Percentiles rank a stretch among this genome's conserved stretches.
Evolutionary conservation across 2,329 filamentous ascomycete genomes (phyloP).

Genomic region (Fusarium sp.): DNA sequence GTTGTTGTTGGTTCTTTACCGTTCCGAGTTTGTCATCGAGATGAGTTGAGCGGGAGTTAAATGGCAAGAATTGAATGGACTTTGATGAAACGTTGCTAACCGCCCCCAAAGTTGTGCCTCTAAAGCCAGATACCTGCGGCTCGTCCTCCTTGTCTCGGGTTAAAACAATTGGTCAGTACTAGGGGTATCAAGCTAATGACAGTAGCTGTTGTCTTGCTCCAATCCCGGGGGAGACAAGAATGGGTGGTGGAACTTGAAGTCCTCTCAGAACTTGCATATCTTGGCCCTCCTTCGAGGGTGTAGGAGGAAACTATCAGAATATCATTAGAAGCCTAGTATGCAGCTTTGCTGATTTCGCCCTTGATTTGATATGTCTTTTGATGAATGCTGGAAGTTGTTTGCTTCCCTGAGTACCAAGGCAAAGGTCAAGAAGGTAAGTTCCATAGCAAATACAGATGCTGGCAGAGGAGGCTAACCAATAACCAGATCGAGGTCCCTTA

Average conservation of each 20-base stretch:
- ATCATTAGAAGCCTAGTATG: background rate
- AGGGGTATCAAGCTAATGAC: slow-evolving; percentile 3
- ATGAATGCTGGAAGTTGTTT: background rate
- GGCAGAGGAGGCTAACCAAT: background rate
- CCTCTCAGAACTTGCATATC: slow-evolving; percentile 3
- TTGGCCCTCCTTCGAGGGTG: background rate
- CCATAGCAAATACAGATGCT: background rate
- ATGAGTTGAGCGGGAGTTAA: slow-evolving; percentile 18
- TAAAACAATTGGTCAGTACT: slow-evolving; percentile 12
- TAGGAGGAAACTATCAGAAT: slow-evolving; percentile 13
- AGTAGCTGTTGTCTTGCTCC: slow-evolving; percentile 4
- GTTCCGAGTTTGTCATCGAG: slow-evolving; percentile 7
- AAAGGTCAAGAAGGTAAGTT: background rate
- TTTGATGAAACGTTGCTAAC: slow-evolving; percentile 26
- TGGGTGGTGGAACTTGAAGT: slow-evolving; percentile 1
- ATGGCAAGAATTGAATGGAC: slow-evolving; percentile 11
- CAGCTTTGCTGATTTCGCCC: slow-evolving; percentile 1
- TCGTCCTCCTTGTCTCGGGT: slow-evolving; percentile 35
- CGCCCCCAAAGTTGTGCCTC: background rate
- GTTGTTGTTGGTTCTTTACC: background rate
- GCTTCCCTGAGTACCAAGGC: background rate
- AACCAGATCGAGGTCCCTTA: slow-evolving; percentile 14
- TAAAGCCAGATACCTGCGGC: background rate
- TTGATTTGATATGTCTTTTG: background rate
- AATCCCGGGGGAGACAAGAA: slow-evolving; percentile 22